phyloP scores from a whole-genome alignment of 805 yeast species.

The Pichia kluyveri region DNA sequence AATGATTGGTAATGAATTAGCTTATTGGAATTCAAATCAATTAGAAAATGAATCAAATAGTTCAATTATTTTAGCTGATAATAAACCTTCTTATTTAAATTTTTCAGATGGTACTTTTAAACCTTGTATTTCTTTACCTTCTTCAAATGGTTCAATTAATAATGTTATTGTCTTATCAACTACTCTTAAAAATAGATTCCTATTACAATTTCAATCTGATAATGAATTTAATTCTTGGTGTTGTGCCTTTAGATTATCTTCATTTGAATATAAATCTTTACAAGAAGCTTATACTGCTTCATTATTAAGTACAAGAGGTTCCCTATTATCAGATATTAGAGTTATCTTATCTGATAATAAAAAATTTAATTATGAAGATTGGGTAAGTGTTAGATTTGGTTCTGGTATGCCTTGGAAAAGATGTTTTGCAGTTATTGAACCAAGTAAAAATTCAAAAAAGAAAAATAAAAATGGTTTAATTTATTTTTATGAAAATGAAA shows the following conservation, averaged over 20 bases:
- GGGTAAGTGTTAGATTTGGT: constrained; percentile 93
- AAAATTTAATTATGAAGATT: constrained; percentile 81
- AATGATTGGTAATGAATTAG: constrained; percentile 81
- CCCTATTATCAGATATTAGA: constrained; percentile 76
- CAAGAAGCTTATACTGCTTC: constrained; percentile 98
- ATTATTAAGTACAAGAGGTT: constrained; percentile 81
- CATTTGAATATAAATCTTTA: constrained; percentile 70
- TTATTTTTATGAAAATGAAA: constrained; percentile 75
- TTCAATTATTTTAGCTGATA: constrained; percentile 13
- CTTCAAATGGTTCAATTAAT: constrained; percentile 54
- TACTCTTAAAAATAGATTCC: constrained; percentile 79
- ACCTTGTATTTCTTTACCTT: constrained; percentile 57
- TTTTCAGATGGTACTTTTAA: constrained; percentile 84
- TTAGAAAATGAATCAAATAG: constrained; percentile 38
- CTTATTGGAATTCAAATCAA: constrained; percentile 80
- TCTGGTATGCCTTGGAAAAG: constrained; percentile 97
- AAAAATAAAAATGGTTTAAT: constrained; percentile 51
- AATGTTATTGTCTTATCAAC: constrained; percentile 87
- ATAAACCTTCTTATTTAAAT: constrained; percentile 73
- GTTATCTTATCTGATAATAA: constrained; percentile 71
- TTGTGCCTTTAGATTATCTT: constrained; percentile 70
- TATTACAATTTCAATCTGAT: constrained; percentile 65
- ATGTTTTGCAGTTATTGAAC: constrained; percentile 84
- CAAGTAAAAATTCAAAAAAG: constrained; percentile 43
- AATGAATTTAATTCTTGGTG: constrained; percentile 70